phyloP scores from a whole-genome alignment of 441 rosid species.

The Erysimum cheiri region DNA sequence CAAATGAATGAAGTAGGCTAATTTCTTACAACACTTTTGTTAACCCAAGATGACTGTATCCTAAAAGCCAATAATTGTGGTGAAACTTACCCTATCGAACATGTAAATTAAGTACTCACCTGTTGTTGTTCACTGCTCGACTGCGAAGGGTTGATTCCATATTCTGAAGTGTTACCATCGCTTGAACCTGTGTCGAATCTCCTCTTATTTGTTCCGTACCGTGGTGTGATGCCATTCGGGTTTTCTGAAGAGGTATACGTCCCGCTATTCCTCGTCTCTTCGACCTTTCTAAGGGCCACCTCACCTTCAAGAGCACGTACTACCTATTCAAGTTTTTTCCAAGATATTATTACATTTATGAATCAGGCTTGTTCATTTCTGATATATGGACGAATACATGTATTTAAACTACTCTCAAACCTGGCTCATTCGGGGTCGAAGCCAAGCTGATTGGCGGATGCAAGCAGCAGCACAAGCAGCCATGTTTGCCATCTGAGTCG shows the following conservation, averaged over 20 bases:
- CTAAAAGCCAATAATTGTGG: not conserved
- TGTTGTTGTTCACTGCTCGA: constrained; percentile 44
- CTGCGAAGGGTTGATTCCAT: constrained; percentile 52
- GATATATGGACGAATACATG: not conserved
- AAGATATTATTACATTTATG: not conserved
- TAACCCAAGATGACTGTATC: not conserved
- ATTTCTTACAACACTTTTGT: constrained; percentile 4
- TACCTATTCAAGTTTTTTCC: constrained; percentile 40
- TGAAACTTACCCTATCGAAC: not conserved
- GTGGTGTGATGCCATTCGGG: constrained; percentile 20
- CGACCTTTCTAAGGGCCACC: constrained; percentile 43
- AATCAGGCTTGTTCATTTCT: not conserved
- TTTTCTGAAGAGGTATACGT: constrained; percentile 41
- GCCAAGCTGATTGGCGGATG: constrained; percentile 59
- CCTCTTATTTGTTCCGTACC: constrained; percentile 33
- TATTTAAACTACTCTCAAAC: constrained; percentile 32
- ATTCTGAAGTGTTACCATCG: constrained; percentile 48
- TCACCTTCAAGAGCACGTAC: constrained; percentile 57
- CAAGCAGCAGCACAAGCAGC: constrained; percentile 58
- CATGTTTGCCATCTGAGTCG: constrained; percentile 51
- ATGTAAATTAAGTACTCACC: constrained; percentile 16
- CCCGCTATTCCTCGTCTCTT: constrained; percentile 38
- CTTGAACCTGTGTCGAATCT: constrained; percentile 39
- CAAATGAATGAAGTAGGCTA: constrained; percentile 30
- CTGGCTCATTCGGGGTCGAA: constrained; percentile 66